Evolutionary conservation across 2,329 filamentous ascomycete genomes (phyloP), one percentile per base, ranked within the genome.

Genomic region (Venturia pyrina): DNA sequence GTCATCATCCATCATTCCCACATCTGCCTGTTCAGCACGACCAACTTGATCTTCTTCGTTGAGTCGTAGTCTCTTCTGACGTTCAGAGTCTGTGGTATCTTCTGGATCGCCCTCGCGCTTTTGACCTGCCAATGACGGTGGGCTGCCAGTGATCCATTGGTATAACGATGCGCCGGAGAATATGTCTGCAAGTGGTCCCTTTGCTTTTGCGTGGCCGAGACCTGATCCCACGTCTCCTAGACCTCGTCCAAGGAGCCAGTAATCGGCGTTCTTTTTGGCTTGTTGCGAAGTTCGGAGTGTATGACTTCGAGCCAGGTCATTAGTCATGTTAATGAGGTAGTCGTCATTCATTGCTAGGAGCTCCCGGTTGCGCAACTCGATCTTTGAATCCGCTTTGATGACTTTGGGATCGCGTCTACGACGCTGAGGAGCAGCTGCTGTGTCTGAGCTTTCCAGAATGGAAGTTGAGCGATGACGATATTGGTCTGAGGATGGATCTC

Each of bases 181-280:
- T 66, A 81, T 78, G 15, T 78, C 76, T 43, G 60, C 62, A n/a
- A 89, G 77, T 6, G 86, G 85, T 67, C 81, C 80, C 7, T 72
- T 67, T 46, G 76, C 70, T n/a, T 71, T 73, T 3, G 75, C 73
- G 13, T 74, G 71, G 6, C 79, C 79, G 15, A 83, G 69, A 2
- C 77, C 78, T 6, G 74, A 66, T 13, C 83, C 84, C 8, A 87
- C 78, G 53, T 79, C 79, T 53, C 82, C 84, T 59, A 88, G 77
- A 7, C 86, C 85, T 61, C 77, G 72, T 5, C 83, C 84, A 67
- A 83, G 80, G 4, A 89, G 80, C 78, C 84, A 89, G 70, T 82
- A 80, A 13, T 81, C 80, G 0, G 87, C 87, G 67, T 88, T 88
- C 71, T 82, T 85, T 74, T 84, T 89, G 1, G 86, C 84, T 53